A percentile compares a stretch with the other conserved stretches of the same genome.
phyloP scores from a whole-genome alignment of 768 basidiomycete species.

The Cantharellus anzutake region DNA sequence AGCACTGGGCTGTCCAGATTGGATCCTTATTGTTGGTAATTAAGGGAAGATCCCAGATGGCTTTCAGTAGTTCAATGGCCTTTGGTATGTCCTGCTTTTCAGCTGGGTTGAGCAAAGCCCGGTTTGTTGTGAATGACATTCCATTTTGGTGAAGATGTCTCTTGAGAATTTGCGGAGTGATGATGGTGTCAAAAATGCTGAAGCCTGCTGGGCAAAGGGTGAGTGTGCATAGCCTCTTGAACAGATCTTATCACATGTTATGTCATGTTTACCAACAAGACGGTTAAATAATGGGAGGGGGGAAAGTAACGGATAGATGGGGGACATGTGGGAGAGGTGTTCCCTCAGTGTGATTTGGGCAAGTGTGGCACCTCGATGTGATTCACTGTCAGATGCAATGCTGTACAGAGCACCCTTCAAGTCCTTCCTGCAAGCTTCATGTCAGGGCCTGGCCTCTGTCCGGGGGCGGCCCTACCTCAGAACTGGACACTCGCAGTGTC shows the following conservation, averaged over 20 bases:
- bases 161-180: slow-evolving; percentile 13
- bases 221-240: slow-evolving; percentile 18
- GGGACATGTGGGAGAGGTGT: slow-evolving; percentile 14
- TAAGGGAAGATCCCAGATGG: slow-evolving; percentile 14
- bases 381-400: slow-evolving; percentile 18
- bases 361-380: slow-evolving; percentile 14
- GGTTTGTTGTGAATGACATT: slow-evolving; percentile 4
- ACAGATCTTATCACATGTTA: slow-evolving; percentile 20
- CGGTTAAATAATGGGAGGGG: slow-evolving; percentile 7
- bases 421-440: background rate
- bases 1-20: slow-evolving; percentile 9
- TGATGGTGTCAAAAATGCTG: slow-evolving; percentile 11
- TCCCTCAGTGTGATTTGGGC: background rate
- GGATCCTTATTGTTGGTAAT: slow-evolving; percentile 6
- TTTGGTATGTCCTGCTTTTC: slow-evolving; percentile 19
- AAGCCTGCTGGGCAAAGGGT: slow-evolving; percentile 14
- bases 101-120: slow-evolving; percentile 14
- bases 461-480: too few species aligned
- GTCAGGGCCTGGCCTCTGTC: too few species aligned
- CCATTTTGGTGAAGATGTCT: slow-evolving; percentile 12
- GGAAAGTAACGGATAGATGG: slow-evolving; percentile 16
- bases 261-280: slow-evolving; percentile 17
- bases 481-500: too few species aligned
- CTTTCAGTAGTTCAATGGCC: slow-evolving; percentile 13
- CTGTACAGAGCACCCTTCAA: background rate